Conservation (phyloP, 1,284 basidiomycete species). For the Termitomyces sp. region DNA sequence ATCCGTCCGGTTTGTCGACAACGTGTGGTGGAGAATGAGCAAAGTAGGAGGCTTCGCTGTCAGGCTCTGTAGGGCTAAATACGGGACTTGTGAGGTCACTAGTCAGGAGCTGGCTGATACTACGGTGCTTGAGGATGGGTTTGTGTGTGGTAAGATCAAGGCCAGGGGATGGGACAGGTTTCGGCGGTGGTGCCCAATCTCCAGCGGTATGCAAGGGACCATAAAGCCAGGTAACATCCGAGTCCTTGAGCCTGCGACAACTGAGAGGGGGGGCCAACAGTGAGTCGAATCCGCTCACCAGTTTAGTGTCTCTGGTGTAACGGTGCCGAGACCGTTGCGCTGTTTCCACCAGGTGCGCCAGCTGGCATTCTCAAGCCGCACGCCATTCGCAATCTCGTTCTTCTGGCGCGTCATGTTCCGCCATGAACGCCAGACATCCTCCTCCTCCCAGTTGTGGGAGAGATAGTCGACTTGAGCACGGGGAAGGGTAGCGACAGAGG, state of each 20-base stretch:
- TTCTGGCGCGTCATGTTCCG: conserved; percentile 98
- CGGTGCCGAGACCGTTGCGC: conserved; percentile 92
- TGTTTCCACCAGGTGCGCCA: conserved; percentile 99
- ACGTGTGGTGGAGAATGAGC: conserved; percentile 18
- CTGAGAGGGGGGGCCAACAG: conserved; percentile 9
- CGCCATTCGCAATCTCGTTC: conserved; percentile 96
- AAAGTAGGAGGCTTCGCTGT: conserved; percentile 30
- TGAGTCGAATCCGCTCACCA: conserved; percentile 63
- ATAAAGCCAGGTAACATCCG: conserved; percentile 98
- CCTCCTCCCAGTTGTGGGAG: conserved; percentile 95
- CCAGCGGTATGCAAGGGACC: conserved; percentile 92
- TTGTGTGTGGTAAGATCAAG: conserved; percentile 55
- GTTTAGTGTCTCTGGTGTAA: conserved; percentile 96
- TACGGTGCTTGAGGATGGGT: conserved; percentile 95
- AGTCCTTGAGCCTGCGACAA: conserved; percentile 88
- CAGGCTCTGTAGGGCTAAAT: conserved; percentile 45
- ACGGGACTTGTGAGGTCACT: conserved; percentile 56
- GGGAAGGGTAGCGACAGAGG: conserved; percentile 57
- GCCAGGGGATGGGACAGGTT: conserved; percentile 30
- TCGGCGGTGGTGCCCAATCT: conserved; percentile 62
- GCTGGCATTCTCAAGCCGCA: conserved; percentile 93
- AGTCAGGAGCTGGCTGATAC: conserved; percentile 85
- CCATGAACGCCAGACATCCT: conserved; percentile 98
- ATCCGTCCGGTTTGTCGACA: conserved; percentile 17
- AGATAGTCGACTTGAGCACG: conserved; percentile 78